Evolutionary conservation across 257 asterid species (phyloP), one percentile per base, ranked within the genome.

Genomic region (Jasminum sambac): DNA sequence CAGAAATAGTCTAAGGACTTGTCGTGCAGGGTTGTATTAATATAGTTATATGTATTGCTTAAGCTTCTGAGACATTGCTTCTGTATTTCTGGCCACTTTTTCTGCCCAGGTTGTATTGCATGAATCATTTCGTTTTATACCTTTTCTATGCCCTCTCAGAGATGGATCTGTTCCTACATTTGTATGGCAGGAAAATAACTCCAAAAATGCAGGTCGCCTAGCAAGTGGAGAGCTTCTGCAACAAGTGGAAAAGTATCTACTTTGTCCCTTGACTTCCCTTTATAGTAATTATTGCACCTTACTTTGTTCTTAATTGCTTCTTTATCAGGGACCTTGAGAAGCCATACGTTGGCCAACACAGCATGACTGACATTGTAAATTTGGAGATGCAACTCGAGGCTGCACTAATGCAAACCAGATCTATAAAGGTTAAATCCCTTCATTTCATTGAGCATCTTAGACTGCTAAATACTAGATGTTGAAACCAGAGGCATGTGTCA

Each of bases 331-430:
- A 77, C 10, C 72, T 78, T n/a, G 75, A 34, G 79, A 84, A 76
- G 76, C 80, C 80, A 37, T 72, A 44, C 34, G 41, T 71, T 68
- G 83, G 76, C 43, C 69, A 85, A 70, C 78, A 81, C 58, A 75
- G 77, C 46, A 72, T 79, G 76, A 42, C 66, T 30, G 89, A 87
- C 79, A 79, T 80, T 25, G 72, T 79, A 48, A 63, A 80, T 64
- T 75, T 87, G 70, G 85, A 87, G 75, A 72, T 77, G 52, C 87
- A 87, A 77, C 61, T 87, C 36, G 80, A 78, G 78, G 66, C 70
- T 48, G 86, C 94, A 44, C 86, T 87, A 55, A 44, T 71, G 50
- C 85, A 66, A 66, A 77, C 87, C 30, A 83, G 89, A 78, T 70
- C 68, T 2, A 73, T 80, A 63, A 82, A 85, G 88, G 90, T 87